Evolutionary conservation across 2,329 filamentous ascomycete genomes (phyloP), one percentile per base, ranked within the genome.

Genomic region (Ceratocystis albifundus): DNA sequence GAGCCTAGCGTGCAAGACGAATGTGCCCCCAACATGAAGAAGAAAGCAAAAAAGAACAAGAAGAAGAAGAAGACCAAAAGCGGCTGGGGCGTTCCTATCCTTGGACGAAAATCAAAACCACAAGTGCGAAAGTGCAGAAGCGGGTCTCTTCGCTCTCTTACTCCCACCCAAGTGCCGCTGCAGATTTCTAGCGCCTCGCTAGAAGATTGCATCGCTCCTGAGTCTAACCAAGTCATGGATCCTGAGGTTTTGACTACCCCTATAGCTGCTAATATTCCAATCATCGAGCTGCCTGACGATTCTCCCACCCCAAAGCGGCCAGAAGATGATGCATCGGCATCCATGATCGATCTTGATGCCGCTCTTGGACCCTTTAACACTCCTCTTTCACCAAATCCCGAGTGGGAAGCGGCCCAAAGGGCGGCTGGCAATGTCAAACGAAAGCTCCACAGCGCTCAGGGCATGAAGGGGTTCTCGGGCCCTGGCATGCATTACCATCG

Each of bases 351-450:
- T 74, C 79, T 99, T 53, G 94, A 99, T 76, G 93, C 92, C 20
- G 94, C 93, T 30, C 81, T 97, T 1, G 92, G 91, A 1, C 91
- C 93, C 0, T 96, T 96, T 75, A 94, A 95, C 71, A 96, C 91
- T 0, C 88, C 89, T 30, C 78, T 85, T 1, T 79, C 78, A 41
- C 79, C 80, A 10, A 86, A 85, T 67, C 78, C 82, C 1, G 84
- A 86, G 68, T 88, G 86, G 81, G 85, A 88, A 69, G 83, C 84
- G 1, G 86, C 85, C 6, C 84, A 88, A 70, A 79, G 79, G 67
- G 80, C 80, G 0, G 81, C 82, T 5, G 79, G 79, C 5, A 76
- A 78, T n/a, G 72, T 73, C 46, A 85, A 87, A 71, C 82, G 87
- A 69, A 83, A 87, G 67, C 81, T 94, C 73, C 89, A 94, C 74